phyloP scores from a whole-genome alignment of 164 flowering plant genomes.

The Stephania yunnanensis region DNA sequence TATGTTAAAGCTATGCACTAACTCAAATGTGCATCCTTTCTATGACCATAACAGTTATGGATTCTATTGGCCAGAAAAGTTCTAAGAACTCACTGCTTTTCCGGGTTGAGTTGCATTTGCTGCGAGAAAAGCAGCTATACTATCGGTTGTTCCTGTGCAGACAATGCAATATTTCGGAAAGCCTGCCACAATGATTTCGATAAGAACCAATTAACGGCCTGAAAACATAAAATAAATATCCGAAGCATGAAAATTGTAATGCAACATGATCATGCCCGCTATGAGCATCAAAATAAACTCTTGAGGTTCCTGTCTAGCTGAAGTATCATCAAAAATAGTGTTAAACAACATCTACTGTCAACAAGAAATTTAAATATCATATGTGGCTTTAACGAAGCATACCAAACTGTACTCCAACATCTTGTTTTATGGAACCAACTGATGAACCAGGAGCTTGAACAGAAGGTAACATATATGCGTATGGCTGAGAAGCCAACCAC shows the following conservation, averaged over 20 bases:
- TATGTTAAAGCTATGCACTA: background rate
- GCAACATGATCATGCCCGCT: background rate
- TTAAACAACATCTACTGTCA: background rate
- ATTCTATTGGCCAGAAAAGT: background rate
- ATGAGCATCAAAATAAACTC: background rate
- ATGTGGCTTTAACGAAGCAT: constrained; percentile 6
- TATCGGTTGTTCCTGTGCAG: constrained; percentile 95
- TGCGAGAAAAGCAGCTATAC: constrained; percentile 96
- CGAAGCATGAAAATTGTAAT: background rate
- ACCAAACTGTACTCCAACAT: constrained; percentile 51
- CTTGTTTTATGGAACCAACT: constrained; percentile 58
- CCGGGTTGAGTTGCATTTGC: constrained; percentile 89
- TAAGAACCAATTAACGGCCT: background rate
- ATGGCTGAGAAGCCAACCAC: constrained; percentile 86
- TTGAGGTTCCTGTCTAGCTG: background rate
- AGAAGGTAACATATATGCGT: constrained; percentile 59
- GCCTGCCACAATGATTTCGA: constrained; percentile 41
- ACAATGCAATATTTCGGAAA: constrained; percentile 65
- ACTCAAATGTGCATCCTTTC: background rate
- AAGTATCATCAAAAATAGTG: background rate
- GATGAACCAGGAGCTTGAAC: constrained; percentile 75
- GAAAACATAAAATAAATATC: background rate
- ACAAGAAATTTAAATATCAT: background rate
- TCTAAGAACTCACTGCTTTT: constrained; percentile 62
- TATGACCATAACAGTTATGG: background rate